Percentiles rank a stretch among this genome's conserved stretches.
phyloP scores from a whole-genome alignment of 2,329 filamentous ascomycete genomes.

The Cercospora sp. region DNA sequence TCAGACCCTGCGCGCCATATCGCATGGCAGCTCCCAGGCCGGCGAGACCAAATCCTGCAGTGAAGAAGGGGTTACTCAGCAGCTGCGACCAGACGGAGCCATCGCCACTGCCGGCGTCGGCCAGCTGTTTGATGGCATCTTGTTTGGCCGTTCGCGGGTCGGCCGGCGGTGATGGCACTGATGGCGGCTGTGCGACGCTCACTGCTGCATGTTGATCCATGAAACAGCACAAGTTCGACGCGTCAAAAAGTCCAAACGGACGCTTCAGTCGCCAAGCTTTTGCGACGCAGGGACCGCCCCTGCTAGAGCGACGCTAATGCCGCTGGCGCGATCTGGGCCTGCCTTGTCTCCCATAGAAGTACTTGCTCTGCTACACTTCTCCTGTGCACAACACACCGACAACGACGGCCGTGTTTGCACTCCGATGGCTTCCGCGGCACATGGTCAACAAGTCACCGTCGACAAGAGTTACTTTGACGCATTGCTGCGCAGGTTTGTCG shows the following conservation, averaged over 20 bases:
- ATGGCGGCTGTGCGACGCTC: slow-evolving; percentile 5
- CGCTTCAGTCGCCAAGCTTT: neutral
- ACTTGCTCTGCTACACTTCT: neutral
- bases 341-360: neutral
- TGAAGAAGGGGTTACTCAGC: slow-evolving; percentile 55
- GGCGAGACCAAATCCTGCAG: slow-evolving; percentile 78
- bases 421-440: slow-evolving; percentile 11
- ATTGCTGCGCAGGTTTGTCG: slow-evolving; percentile 60
- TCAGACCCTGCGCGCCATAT: slow-evolving; percentile 74
- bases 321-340: neutral
- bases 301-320: neutral
- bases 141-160: slow-evolving; percentile 21
- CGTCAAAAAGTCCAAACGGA: slow-evolving; percentile 4
- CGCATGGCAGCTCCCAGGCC: slow-evolving; percentile 80
- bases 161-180: slow-evolving; percentile 13
- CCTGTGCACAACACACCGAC: neutral
- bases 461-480: slow-evolving; percentile 63
- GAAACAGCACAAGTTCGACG: slow-evolving; percentile 8
- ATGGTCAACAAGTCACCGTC: slow-evolving; percentile 53
- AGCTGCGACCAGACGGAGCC: slow-evolving; percentile 48
- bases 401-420: neutral
- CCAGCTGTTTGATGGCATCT: slow-evolving; percentile 43
- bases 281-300: neutral
- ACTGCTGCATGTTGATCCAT: slow-evolving; percentile 40
- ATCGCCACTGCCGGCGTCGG: slow-evolving; percentile 37